Percentiles rank a stretch among this genome's conserved stretches.
phyloP scores from a whole-genome alignment of 2,329 filamentous ascomycete species.

The Aspergillus ustus region DNA sequence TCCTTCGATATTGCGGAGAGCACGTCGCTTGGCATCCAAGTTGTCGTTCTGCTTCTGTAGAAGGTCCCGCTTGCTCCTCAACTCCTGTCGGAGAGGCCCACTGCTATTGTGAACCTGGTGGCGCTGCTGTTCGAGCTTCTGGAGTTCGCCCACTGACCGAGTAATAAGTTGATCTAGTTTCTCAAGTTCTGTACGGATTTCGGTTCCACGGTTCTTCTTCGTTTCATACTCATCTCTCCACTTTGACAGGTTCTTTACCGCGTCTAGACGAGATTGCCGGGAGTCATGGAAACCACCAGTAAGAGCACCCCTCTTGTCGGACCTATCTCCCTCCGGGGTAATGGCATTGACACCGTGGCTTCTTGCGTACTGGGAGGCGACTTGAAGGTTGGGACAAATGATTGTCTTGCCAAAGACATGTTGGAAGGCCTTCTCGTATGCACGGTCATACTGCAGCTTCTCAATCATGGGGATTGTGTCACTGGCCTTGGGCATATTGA shows the following conservation, averaged over 20 bases:
- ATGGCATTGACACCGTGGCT: conserved; percentile 92
- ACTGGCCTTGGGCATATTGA: conserved; percentile 80
- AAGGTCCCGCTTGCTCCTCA: conserved; percentile 74
- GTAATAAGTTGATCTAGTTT: conserved; percentile 88
- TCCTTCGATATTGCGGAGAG: conserved; percentile 69
- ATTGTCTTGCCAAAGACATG: conserved; percentile 97
- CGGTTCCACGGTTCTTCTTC: conserved; percentile 65
- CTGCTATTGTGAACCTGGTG: conserved; percentile 81
- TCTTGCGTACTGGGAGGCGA: conserved; percentile 88
- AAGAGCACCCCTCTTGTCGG: conserved; percentile 92
- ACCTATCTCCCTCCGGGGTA: conserved; percentile 90
- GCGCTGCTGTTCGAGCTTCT: conserved; percentile 79
- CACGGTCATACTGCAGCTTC: conserved; percentile 78
- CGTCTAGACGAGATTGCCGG: conserved; percentile 82
- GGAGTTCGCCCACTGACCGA: conserved; percentile 77
- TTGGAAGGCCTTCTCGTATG: conserved; percentile 83
- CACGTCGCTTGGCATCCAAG: conserved; percentile 71
- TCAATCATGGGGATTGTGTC: conserved; percentile 87
- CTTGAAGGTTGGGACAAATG: conserved; percentile 84
- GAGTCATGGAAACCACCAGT: conserved; percentile 94
- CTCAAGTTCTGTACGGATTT: conserved; percentile 73
- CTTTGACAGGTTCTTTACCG: conserved; percentile 73
- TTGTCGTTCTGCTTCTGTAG: conserved; percentile 74
- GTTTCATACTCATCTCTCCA: conserved; percentile 76
- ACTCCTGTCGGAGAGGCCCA: conserved; percentile 75